phyloP scores from a whole-genome alignment of 805 yeast species.

The Sugiyamaella chiloensis region DNA sequence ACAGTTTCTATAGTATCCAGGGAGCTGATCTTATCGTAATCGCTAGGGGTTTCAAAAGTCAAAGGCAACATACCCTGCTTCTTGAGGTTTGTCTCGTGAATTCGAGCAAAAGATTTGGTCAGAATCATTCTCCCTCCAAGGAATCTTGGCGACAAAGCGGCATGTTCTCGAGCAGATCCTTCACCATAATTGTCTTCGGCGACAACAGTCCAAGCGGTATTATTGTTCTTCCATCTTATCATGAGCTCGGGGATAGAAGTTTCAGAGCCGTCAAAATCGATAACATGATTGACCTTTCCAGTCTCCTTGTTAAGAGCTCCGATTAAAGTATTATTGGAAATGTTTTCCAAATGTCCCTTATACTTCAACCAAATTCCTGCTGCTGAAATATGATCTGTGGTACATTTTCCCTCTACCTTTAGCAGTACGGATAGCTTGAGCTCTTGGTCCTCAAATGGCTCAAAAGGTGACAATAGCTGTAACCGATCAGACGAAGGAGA shows the following conservation, averaged over 20 bases:
- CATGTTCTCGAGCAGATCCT: slow-evolving; percentile 99
- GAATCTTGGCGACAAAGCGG: slow-evolving; percentile 93
- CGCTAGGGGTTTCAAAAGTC: slow-evolving; percentile 85
- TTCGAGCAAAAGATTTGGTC: slow-evolving; percentile 95
- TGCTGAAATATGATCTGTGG: slow-evolving; percentile 97
- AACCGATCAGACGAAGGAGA: slow-evolving; percentile 88
- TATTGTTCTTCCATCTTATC: slow-evolving; percentile 89
- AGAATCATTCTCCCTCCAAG: slow-evolving; percentile 86
- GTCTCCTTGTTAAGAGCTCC: slow-evolving; percentile 98
- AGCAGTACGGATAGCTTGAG: slow-evolving; percentile 69
- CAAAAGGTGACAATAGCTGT: slow-evolving; percentile 80
- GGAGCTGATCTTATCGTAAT: slow-evolving; percentile 74
- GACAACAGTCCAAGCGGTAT: slow-evolving; percentile 87
- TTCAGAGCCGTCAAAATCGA: slow-evolving; percentile 76
- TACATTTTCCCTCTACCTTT: slow-evolving; percentile 97
- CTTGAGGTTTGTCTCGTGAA: slow-evolving; percentile 96
- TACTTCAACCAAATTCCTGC: slow-evolving; percentile 99
- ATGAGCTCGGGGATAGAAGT: slow-evolving; percentile 91
- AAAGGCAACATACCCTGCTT: slow-evolving; percentile 97
- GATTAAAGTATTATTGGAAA: slow-evolving; percentile 89
- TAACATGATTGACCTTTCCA: slow-evolving; percentile 88
- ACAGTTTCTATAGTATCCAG: slow-evolving; percentile 78
- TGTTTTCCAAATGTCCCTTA: slow-evolving; percentile 96
- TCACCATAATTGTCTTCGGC: slow-evolving; percentile 99
- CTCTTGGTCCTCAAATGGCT: slow-evolving; percentile 84